A percentile compares a stretch with the other conserved stretches of the same genome.
phyloP scores from a whole-genome alignment of 106 monocot genomes.

The Acorus calamus region DNA sequence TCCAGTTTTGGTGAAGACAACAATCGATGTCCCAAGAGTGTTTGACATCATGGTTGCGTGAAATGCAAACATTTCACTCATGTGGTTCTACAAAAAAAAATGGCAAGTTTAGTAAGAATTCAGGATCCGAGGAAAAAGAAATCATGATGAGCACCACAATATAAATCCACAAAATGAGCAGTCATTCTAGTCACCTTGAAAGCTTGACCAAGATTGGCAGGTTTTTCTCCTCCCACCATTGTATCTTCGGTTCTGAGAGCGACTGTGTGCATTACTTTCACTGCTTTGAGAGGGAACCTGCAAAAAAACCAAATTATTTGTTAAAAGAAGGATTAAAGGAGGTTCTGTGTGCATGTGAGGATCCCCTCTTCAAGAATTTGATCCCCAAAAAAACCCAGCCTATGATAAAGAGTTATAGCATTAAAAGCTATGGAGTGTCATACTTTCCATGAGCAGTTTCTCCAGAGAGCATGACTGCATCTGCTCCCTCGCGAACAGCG shows the following conservation, averaged over 20 bases:
- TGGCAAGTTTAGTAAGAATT: neutral
- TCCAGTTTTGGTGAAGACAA: conserved; percentile 90
- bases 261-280: conserved; percentile 99
- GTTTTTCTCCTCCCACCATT: conserved; percentile 56
- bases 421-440: neutral
- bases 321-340: neutral
- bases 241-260: conserved; percentile 92
- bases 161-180: neutral
- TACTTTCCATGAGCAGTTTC: conserved; percentile 99
- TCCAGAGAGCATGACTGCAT: conserved; percentile 95
- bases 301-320: conserved; percentile 7
- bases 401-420: too few relatives aligned
- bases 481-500: conserved; percentile 92
- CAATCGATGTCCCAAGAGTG: conserved; percentile 83
- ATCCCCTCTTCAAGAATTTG: too few relatives aligned
- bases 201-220: conserved; percentile 76
- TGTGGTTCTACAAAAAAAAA: conserved; percentile 64
- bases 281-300: conserved; percentile 96
- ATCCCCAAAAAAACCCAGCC: too few relatives aligned
- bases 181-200: conserved; percentile 56
- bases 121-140: neutral
- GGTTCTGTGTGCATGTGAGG: too few relatives aligned
- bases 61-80: conserved; percentile 97
- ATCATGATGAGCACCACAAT: neutral
- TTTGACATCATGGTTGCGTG: conserved; percentile 99